Percentiles rank a stretch among this genome's conserved stretches.
Conservation (phyloP, 2,329 filamentous ascomycete genomes). For the Fusarium globosum region DNA sequence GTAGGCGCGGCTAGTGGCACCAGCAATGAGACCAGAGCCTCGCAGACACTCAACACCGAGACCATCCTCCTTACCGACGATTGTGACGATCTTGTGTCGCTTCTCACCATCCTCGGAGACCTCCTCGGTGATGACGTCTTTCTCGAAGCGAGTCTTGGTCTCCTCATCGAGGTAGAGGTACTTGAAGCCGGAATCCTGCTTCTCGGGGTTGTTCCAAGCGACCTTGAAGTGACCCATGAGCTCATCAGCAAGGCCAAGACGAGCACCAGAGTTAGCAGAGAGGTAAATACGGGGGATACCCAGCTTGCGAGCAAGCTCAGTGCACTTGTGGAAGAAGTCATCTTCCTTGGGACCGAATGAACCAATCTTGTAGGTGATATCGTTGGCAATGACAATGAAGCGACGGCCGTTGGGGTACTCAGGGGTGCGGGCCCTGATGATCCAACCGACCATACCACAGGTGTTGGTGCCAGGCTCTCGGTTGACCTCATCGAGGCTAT, state of each 20-base stretch:
- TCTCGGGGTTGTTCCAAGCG: constrained; percentile 88
- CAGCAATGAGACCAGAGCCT: constrained; percentile 97
- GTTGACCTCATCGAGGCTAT: constrained; percentile 91
- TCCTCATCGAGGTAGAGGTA: constrained; percentile 94
- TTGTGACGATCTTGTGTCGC: constrained; percentile 92
- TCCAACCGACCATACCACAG: constrained; percentile 98
- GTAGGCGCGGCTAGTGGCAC: constrained; percentile 95
- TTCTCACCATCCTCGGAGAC: constrained; percentile 88
- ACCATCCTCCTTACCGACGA: constrained; percentile 93
- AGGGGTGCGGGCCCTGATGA: constrained; percentile 92
- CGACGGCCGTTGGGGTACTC: constrained; percentile 93
- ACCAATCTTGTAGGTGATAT: constrained; percentile 99
- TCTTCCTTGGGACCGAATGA: constrained; percentile 97
- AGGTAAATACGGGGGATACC: constrained; percentile 98
- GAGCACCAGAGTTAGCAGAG: constrained; percentile 98
- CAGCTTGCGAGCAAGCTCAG: constrained; percentile 90
- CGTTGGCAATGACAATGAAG: constrained; percentile 97
- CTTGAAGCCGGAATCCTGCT: constrained; percentile 91
- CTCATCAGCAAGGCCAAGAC: constrained; percentile 96
- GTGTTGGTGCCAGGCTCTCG: constrained; percentile 95
- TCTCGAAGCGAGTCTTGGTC: constrained; percentile 87
- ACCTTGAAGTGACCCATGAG: constrained; percentile 97
- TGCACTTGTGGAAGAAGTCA: constrained; percentile 99
- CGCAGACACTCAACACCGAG: constrained; percentile 97
- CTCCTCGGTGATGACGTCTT: constrained; percentile 80